Conservation (phyloP, 495 filamentous ascomycete genomes). For the Amphirosellinia nigrospora region DNA sequence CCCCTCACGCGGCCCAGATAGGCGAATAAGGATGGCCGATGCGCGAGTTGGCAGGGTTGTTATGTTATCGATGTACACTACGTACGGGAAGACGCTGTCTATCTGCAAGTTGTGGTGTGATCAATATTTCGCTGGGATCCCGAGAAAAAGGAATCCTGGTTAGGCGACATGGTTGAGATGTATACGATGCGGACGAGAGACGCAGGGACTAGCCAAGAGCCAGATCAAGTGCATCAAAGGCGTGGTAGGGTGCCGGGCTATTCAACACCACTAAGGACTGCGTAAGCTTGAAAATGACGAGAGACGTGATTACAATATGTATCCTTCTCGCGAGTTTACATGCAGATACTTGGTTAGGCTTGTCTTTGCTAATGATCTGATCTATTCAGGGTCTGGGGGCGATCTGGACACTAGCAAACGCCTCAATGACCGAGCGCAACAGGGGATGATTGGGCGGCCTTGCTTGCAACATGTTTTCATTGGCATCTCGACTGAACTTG, state of each 20-base stretch:
- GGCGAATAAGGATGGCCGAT: conserved; percentile 43
- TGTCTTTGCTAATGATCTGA: conserved; percentile 14
- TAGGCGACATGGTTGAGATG: conserved; percentile 45
- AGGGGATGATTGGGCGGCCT: background rate
- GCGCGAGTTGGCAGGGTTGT: conserved; percentile 42
- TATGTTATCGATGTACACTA: conserved; percentile 35
- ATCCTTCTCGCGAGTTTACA: conserved; percentile 33
- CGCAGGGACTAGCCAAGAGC: conserved; percentile 40
- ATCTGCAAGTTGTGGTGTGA: conserved; percentile 54
- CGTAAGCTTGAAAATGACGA: background rate
- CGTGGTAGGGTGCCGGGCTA: conserved; percentile 29
- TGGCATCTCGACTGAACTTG: background rate
- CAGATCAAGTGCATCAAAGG: conserved; percentile 45
- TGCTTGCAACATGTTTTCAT: background rate
- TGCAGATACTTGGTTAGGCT: background rate
- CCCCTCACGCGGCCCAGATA: conserved; percentile 46
- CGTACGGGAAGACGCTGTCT: conserved; percentile 37
- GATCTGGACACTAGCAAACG: conserved; percentile 2
- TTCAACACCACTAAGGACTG: background rate
- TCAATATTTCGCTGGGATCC: conserved; percentile 42
- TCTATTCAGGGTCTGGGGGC: background rate
- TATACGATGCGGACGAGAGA: conserved; percentile 48
- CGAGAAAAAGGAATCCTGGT: conserved; percentile 49
- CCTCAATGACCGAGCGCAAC: conserved; percentile 1
- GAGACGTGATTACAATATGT: background rate